Evolutionary conservation across 768 basidiomycete species (phyloP), one percentile per base, ranked within the genome.

Genomic region (Suillus clintonianus): DNA sequence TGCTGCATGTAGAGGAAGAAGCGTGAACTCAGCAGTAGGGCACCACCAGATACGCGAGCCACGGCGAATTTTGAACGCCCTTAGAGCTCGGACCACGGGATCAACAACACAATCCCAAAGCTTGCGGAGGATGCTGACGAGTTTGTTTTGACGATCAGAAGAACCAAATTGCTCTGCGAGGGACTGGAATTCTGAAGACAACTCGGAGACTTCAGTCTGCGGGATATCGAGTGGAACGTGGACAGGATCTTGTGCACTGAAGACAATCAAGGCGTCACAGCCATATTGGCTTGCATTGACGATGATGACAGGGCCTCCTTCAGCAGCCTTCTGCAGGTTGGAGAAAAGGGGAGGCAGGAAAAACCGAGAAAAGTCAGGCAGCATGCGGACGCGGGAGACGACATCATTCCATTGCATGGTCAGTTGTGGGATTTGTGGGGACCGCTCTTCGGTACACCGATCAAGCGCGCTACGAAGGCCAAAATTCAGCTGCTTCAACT

Each of bases 231-330:
- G 67, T 17, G 70, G 63, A 8, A 75, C 59, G 13, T 70, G 70
- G 13, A n/a, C 63, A 19, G 67, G 69, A 14, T 47, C 32, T 8
- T 39, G 59, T 10, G 57, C 51, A 27, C 58, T 34, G 22, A 67
- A 48, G 15, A 71, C 55, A 27, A 74, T 72, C 51, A 73, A 37
- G 17, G 72, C 72, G 27, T 73, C 68, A 5, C 68, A 72, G 17
- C 65, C 53, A 22, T 66, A 57, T 11, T 41, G 65, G 37, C 70
- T 67, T 24, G 72, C 70, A 36, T 76, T 79, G 47, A 80, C 65
- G 7, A 80, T 32, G 55, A 81, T 43, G 39, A 81, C 72, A 0
- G 79, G 79, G 2, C 80, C 79, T 2, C 71, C 68, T 2, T 27
- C 53, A 4, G 76, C 70, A 2, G 70, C 76, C 55, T 64, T 63